Evolutionary conservation across 148 eudicot genomes (phyloP).

Genomic region (Simmondsia chinensis): DNA sequence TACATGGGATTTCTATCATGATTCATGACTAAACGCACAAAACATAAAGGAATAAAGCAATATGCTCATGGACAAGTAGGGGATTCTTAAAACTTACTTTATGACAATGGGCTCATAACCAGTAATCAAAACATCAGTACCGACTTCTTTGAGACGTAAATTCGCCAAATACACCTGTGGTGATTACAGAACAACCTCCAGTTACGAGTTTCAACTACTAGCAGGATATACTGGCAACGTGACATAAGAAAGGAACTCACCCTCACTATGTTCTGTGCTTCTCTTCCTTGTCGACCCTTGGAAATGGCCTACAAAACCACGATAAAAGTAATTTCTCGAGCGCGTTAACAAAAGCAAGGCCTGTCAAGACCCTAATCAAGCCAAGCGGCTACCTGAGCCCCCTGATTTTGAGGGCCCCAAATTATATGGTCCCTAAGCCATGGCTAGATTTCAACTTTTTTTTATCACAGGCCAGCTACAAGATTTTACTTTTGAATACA

Average conservation of each 20-base stretch:
- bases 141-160: constrained; percentile 82
- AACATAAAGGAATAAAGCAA: too few species aligned
- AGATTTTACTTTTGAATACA: too few species aligned
- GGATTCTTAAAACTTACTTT: constrained; percentile 37
- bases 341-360: too few species aligned
- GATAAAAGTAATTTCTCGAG: background rate
- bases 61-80: background rate
- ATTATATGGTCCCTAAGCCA: too few species aligned
- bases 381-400: too few species aligned
- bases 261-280: constrained; percentile 73
- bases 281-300: constrained; percentile 94
- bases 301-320: constrained; percentile 61
- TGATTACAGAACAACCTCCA: constrained; percentile 1
- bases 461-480: too few species aligned
- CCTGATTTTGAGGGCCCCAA: too few species aligned
- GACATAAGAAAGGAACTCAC: constrained; percentile 22
- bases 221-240: background rate
- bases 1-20: too few species aligned
- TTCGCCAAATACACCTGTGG: constrained; percentile 85
- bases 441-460: too few species aligned
- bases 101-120: constrained; percentile 82
- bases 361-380: too few species aligned
- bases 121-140: constrained; percentile 67
- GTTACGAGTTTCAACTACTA: background rate
- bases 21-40: too few species aligned